phyloP scores from a whole-genome alignment of 2,329 filamentous ascomycete species.

The Acarospora socialis region DNA sequence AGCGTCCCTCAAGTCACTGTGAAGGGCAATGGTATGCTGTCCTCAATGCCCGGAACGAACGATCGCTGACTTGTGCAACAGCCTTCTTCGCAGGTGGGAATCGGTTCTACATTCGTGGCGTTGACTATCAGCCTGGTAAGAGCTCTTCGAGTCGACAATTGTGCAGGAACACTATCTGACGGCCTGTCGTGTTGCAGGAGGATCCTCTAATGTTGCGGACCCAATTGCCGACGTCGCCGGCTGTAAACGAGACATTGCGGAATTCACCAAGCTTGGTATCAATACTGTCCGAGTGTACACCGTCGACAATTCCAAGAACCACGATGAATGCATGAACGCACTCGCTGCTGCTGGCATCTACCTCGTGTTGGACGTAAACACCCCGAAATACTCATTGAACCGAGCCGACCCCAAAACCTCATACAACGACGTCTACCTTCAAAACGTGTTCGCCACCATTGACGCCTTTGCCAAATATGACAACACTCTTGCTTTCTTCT shows the following conservation, averaged over 20 bases:
- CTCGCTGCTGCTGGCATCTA: slow-evolving; percentile 80
- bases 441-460: slow-evolving; percentile 74
- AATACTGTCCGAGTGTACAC: slow-evolving; percentile 91
- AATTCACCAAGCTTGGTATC: slow-evolving; percentile 71
- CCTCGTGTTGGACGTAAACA: slow-evolving; percentile 84
- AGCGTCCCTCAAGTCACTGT: slow-evolving; percentile 43
- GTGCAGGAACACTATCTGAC: neutral
- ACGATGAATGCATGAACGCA: slow-evolving; percentile 72
- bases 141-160: slow-evolving; percentile 4
- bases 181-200: slow-evolving; percentile 26
- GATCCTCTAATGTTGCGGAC: slow-evolving; percentile 49
- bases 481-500: slow-evolving; percentile 81
- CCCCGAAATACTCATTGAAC: slow-evolving; percentile 78
- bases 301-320: slow-evolving; percentile 69
- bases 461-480: slow-evolving; percentile 69
- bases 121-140: slow-evolving; percentile 48
- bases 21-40: slow-evolving; percentile 43
- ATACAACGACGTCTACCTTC: slow-evolving; percentile 79
- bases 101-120: slow-evolving; percentile 39
- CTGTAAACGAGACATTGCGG: slow-evolving; percentile 48
- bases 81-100: slow-evolving; percentile 49
- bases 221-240: slow-evolving; percentile 51
- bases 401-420: slow-evolving; percentile 56
- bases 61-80: slow-evolving; percentile 18
- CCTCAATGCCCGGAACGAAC: neutral